A percentile compares a stretch with the other conserved stretches of the same genome.
These are phyloP conservation scores for Sphaerobolus stellatus DNA, from an alignment of 1,284 basidiomycete species.

Conservation along the genomic window DNA sequence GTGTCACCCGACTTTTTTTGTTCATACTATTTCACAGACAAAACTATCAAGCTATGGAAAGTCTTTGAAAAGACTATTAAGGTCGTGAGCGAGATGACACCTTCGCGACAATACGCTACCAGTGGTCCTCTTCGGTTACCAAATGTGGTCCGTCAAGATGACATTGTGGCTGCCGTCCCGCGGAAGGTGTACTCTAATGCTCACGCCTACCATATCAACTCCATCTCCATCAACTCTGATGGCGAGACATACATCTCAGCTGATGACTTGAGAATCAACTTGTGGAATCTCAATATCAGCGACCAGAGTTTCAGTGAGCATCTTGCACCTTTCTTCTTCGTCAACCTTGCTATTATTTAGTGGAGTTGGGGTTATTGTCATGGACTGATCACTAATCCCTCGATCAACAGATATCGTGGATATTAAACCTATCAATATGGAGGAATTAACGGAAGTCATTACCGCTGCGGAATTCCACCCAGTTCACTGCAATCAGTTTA, in stretches of 20 bases:
- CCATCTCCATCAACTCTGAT: constrained; percentile 98
- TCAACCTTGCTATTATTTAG: constrained; percentile 4
- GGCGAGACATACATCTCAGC: constrained; percentile 99
- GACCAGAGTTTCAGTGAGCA: constrained; percentile 98
- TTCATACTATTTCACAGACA: constrained; percentile 63
- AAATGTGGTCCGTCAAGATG: constrained; percentile 91
- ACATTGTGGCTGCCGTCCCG: constrained; percentile 97
- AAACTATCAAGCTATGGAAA: constrained; percentile 99
- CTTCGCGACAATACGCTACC: constrained; percentile 42
- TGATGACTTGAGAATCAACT: constrained; percentile 94
- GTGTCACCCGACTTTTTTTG: constrained; percentile 2
- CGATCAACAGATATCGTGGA: constrained; percentile 88
- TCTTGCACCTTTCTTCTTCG: background rate
- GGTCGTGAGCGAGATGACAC: constrained; percentile 77
- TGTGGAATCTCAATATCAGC: constrained; percentile 98
- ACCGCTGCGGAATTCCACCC: constrained; percentile 99
- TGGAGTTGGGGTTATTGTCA: constrained; percentile 1
- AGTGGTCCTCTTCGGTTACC: constrained; percentile 84
- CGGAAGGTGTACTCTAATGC: constrained; percentile 99
- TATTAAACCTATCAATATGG: constrained; percentile 99
- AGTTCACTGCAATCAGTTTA: constrained; percentile 96
- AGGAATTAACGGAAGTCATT: constrained; percentile 99
- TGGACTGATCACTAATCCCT: background rate
- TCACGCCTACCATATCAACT: constrained; percentile 99
- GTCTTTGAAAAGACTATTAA: constrained; percentile 98